Percentiles rank a stretch among this genome's conserved stretches.
phyloP scores from a whole-genome alignment of 108 stramenopile species.

The Discostella pseudostelligera region DNA sequence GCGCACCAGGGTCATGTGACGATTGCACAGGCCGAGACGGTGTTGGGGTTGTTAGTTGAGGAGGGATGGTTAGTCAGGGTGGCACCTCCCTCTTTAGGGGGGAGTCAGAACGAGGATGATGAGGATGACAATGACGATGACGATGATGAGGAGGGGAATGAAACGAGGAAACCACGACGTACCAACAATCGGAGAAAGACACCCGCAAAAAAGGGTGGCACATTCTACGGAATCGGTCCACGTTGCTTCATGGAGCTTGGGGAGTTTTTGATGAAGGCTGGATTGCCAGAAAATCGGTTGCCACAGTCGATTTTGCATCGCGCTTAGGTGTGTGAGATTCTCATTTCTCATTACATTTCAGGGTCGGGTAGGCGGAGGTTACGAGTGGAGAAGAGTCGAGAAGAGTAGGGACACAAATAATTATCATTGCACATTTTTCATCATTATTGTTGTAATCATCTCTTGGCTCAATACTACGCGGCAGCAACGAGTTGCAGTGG shows the following conservation, averaged over 20 bases:
- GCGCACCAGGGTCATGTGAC: constrained; percentile 46
- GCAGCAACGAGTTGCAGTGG: background rate
- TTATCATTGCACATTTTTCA: too few relatives aligned
- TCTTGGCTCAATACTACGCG: too few relatives aligned
- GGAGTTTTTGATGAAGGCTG: constrained; percentile 49
- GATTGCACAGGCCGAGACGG: constrained; percentile 43
- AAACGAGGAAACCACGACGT: too few relatives aligned
- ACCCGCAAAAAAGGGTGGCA: constrained; percentile 25
- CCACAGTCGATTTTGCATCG: constrained; percentile 73
- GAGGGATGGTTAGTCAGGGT: constrained; percentile 51
- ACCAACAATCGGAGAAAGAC: constrained; percentile 18
- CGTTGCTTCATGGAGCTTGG: constrained; percentile 64
- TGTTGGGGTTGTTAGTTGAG: constrained; percentile 22
- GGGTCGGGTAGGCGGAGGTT: too few relatives aligned
- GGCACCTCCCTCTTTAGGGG: constrained; percentile 39
- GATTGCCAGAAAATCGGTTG: constrained; percentile 54
- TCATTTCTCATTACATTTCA: too few relatives aligned
- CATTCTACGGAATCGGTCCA: constrained; percentile 59
- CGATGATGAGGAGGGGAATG: background rate
- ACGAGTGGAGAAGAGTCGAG: too few relatives aligned
- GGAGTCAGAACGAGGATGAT: constrained; percentile 7
- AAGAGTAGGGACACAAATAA: too few relatives aligned
- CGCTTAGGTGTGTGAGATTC: too few relatives aligned
- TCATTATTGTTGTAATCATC: too few relatives aligned
- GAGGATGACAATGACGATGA: constrained; percentile 18